Percentiles rank a stretch among this genome's conserved stretches.
Conservation (phyloP, 1,284 basidiomycete species). For the Ceratobasidium sp. region DNA sequence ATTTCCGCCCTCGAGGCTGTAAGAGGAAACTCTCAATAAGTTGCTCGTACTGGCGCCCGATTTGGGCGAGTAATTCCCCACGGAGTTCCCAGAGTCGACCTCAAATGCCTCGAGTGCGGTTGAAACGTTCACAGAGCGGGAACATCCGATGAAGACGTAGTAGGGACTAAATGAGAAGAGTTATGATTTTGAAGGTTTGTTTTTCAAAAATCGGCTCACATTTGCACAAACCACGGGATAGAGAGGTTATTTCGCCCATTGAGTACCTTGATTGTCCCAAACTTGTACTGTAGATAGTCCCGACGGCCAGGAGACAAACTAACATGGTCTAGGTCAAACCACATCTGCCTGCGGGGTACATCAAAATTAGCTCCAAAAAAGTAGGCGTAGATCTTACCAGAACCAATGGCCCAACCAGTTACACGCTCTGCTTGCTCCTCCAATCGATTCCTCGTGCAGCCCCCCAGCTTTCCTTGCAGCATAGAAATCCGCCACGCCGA, state of each 20-base stretch:
- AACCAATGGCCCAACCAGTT: conserved; percentile 83
- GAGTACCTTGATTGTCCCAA: conserved; percentile 79
- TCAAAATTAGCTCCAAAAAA: not conserved
- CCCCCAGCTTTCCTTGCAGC: conserved; percentile 72
- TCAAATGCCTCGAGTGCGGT: conserved; percentile 74
- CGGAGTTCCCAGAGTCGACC: conserved; percentile 75
- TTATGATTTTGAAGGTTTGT: conserved; percentile 19
- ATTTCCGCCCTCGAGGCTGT: conserved; percentile 53
- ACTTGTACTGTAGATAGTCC: conserved; percentile 85
- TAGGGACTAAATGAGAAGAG: conserved; percentile 62
- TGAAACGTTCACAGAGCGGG: conserved; percentile 73
- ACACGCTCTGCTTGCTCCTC: conserved; percentile 75
- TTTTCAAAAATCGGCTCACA: conserved; percentile 60
- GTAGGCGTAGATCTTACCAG: conserved; percentile 72
- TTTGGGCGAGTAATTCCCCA: conserved; percentile 66
- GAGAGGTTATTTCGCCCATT: conserved; percentile 82
- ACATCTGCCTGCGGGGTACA: conserved; percentile 43
- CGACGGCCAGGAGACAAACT: conserved; percentile 75
- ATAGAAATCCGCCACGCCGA: conserved; percentile 85
- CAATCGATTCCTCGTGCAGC: conserved; percentile 74
- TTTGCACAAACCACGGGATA: conserved; percentile 75
- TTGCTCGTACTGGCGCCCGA: not conserved
- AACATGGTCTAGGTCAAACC: conserved; percentile 85
- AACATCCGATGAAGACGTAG: conserved; percentile 84
- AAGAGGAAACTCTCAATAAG: conserved; percentile 54